phyloP scores from a whole-genome alignment of 805 yeast species.

The Pichia exigua region DNA sequence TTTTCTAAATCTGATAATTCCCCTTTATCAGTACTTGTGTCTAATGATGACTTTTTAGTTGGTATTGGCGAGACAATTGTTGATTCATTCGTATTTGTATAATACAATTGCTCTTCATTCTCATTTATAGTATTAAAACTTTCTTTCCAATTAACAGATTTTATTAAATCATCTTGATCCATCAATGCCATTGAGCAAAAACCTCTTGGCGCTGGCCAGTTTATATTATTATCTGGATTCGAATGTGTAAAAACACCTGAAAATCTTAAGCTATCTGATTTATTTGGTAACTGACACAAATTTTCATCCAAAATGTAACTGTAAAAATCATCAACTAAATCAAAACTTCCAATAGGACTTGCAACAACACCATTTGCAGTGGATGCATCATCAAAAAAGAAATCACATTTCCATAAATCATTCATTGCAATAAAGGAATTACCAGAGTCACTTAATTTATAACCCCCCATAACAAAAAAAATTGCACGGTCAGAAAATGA shows the following conservation, averaged over 20 bases:
- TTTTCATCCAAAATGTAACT: slow-evolving; percentile 15
- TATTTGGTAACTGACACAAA: slow-evolving; percentile 12
- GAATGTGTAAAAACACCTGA: slow-evolving; percentile 21
- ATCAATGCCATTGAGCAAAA: slow-evolving; percentile 21
- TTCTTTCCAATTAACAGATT: slow-evolving; percentile 4
- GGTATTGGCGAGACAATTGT: background rate
- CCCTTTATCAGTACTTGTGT: background rate
- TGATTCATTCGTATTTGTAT: background rate
- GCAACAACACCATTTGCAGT: slow-evolving; percentile 25
- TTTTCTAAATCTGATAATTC: background rate
- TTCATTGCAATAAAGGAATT: slow-evolving; percentile 26
- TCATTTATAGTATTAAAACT: background rate
- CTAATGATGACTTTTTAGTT: background rate
- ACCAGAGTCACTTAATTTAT: slow-evolving; percentile 27
- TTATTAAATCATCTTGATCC: slow-evolving; percentile 10
- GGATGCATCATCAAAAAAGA: slow-evolving; percentile 27
- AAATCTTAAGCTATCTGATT: slow-evolving; percentile 9
- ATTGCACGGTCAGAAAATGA: slow-evolving; percentile 24
- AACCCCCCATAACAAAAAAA: slow-evolving; percentile 43
- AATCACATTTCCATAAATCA: slow-evolving; percentile 28
- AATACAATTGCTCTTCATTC: too few species aligned
- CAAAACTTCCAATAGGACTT: slow-evolving; percentile 26
- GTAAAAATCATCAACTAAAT: slow-evolving; percentile 14
- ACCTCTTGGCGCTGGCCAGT: slow-evolving; percentile 29
- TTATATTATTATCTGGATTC: slow-evolving; percentile 9